Evolutionary conservation across 1,284 basidiomycete species (phyloP).

Genomic region (Abortiporus biennis): DNA sequence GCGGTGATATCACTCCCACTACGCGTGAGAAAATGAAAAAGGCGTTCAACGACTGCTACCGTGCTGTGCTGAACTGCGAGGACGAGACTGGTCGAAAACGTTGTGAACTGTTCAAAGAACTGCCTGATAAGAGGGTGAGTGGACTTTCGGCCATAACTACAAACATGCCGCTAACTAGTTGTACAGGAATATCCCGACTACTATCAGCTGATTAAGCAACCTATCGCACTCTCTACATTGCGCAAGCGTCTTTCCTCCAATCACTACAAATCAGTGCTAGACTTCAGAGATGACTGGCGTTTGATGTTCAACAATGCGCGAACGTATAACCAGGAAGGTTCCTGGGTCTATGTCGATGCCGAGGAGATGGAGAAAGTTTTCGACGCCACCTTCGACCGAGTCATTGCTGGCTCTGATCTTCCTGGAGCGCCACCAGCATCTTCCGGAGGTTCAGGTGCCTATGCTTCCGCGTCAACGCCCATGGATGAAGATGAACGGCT

Average conservation of each 20-base stretch:
- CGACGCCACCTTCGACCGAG: constrained; percentile 53
- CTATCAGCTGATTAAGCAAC: constrained; percentile 56
- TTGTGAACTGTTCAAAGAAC: constrained; percentile 79
- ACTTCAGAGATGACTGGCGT: constrained; percentile 78
- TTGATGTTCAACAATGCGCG: constrained; percentile 93
- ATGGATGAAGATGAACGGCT: constrained; percentile 73
- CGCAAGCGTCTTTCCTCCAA: constrained; percentile 75
- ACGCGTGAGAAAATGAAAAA: constrained; percentile 79
- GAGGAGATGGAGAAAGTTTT: constrained; percentile 89
- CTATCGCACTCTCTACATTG: constrained; percentile 86
- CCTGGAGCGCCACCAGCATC: constrained; percentile 54
- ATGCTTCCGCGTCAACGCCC: constrained; percentile 65
- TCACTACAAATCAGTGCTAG: constrained; percentile 71
- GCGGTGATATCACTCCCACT: constrained; percentile 44
- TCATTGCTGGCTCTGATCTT: constrained; percentile 59
- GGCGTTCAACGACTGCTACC: constrained; percentile 76
- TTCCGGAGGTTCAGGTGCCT: constrained; percentile 39
- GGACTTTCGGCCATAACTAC: constrained; percentile 1
- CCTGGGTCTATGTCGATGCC: constrained; percentile 92
- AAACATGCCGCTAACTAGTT: constrained; percentile 7
- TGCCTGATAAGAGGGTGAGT: constrained; percentile 68
- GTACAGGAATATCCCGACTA: constrained; percentile 88
- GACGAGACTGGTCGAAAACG: constrained; percentile 72
- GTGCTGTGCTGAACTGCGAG: constrained; percentile 72
- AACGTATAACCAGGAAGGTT: constrained; percentile 84